Base-by-base conservation (phyloP, 306 rosid genomes). In the Ceratonia siliqua region DNA sequence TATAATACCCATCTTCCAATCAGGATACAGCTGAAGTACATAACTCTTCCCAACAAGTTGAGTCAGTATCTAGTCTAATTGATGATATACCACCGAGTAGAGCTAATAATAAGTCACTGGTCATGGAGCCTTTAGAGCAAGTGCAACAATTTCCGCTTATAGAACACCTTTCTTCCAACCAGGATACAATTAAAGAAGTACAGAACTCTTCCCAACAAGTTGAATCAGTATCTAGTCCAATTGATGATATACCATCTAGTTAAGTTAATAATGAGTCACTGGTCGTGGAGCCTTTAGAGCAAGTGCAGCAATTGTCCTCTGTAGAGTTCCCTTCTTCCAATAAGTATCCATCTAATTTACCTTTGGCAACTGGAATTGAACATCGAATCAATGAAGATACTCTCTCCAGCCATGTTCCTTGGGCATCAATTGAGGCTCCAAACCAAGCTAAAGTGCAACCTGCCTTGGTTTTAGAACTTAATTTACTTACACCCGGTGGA, bases 111-210 rank as follows among this genome's bases (percentile, higher is more conserved):
- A 83, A 72, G 56, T 73, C 69, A 38, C 74, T 30, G 18, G 20
- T 18, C 64, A 62, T 30, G 35, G 87, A 81, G 68, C 85, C 87
- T 67, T 61, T 18, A 43, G 78, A 48, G 57, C 82, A 63, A 73
- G 62, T 56, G 77, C 84, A 42, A 57, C 70, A 67, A 54, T 18
- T 66, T 5, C 75, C 77, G 62, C 30, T 82, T 35, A 33, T 73
- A 43, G 82, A 79, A 70, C 62, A 81, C 71, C 76, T 62, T 25
- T 46, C 69, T 59, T 77, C 64, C 33, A 54, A 57, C 65, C 62
- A 14, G 58, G 15, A 36, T 79, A 46, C 49, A 56, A 25, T 12
- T 35, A 32, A 53, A 56, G 78, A 64, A 24, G 18, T 24, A 33
- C 74, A 55, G 27, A 43, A 64, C 63, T 15, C 54, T 43, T 43